phyloP scores from a whole-genome alignment of 352 stramenopile genomes.

The Aphanomyces cochlioides region DNA sequence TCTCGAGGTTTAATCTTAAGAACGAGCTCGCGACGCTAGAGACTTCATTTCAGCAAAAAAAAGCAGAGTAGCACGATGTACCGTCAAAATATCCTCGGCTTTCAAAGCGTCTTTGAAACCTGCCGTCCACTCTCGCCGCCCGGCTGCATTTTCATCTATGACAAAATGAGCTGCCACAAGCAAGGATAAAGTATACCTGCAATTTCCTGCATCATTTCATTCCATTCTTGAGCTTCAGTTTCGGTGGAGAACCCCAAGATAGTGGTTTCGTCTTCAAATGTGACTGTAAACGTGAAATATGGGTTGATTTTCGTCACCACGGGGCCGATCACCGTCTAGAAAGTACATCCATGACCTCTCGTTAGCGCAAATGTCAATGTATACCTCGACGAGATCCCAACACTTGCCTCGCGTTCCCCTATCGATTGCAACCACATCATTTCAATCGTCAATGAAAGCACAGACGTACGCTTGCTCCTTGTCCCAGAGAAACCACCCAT shows the following conservation, averaged over 20 bases:
- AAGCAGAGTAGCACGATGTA: not conserved
- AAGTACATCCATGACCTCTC: not conserved
- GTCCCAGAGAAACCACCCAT: conserved; percentile 30
- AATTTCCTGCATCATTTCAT: conserved; percentile 27
- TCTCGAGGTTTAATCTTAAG: conserved; percentile 59
- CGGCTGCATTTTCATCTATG: conserved; percentile 62
- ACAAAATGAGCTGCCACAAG: not conserved
- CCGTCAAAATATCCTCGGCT: not conserved
- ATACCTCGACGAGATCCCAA: conserved; percentile 28
- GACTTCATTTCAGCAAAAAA: conserved; percentile 35
- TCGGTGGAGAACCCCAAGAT: conserved; percentile 21
- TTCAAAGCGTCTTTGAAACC: conserved; percentile 52
- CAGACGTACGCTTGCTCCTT: conserved; percentile 21
- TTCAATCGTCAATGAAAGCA: not conserved
- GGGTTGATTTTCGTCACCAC: conserved; percentile 4
- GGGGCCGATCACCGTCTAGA: conserved; percentile 26
- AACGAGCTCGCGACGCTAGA: conserved; percentile 51
- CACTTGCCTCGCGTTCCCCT: conserved; percentile 26
- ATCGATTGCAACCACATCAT: not conserved
- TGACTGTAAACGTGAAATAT: conserved; percentile 25
- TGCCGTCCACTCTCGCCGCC: conserved; percentile 59
- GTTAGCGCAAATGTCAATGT: not conserved
- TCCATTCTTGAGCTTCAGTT: conserved; percentile 19
- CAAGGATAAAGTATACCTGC: not conserved
- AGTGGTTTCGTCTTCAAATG: conserved; percentile 16